Evolutionary conservation across 805 yeast genomes (phyloP).

Genomic region (Saturnispora silvae): DNA sequence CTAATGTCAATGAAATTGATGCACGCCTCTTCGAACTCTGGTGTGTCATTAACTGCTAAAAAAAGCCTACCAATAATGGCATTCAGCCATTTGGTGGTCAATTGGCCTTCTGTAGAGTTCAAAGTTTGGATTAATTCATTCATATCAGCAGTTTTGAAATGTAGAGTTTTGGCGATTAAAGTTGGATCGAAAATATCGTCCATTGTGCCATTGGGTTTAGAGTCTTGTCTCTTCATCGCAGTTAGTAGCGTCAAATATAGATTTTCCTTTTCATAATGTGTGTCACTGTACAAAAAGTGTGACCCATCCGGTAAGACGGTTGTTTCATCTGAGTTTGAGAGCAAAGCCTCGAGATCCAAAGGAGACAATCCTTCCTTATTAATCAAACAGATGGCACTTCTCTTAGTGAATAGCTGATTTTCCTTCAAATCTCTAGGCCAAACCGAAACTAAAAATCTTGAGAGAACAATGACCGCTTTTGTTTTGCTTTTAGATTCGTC

Average conservation of each 20-base stretch:
- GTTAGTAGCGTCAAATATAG: conserved; percentile 82
- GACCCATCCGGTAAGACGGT: conserved; percentile 28
- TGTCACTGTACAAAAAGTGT: conserved; percentile 63
- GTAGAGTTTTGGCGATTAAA: conserved; percentile 60
- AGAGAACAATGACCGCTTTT: conserved; percentile 68
- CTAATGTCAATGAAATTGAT: conserved; percentile 56
- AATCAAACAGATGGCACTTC: conserved; percentile 67
- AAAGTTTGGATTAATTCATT: conserved; percentile 63
- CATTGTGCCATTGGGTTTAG: conserved; percentile 3
- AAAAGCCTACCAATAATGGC: conserved; percentile 79
- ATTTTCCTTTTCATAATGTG: conserved; percentile 79
- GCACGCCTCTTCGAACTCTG: conserved; percentile 47
- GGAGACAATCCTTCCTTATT: conserved; percentile 26
- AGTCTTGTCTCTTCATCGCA: conserved; percentile 43
- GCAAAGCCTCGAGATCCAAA: conserved; percentile 17
- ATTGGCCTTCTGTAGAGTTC: conserved; percentile 74
- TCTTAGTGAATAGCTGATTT: conserved; percentile 69
- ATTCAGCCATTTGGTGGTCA: conserved; percentile 83
- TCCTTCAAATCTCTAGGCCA: conserved; percentile 81
- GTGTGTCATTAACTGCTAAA: conserved; percentile 64
- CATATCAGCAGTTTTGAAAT: conserved; percentile 61
- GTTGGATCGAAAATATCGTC: conserved; percentile 33
- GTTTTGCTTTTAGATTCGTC: conserved; percentile 57
- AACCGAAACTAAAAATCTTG: conserved; percentile 57
- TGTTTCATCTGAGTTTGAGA: conserved; percentile 13